Conservation (phyloP, 805 yeast species). For the Metschnikowia gelsemii region DNA sequence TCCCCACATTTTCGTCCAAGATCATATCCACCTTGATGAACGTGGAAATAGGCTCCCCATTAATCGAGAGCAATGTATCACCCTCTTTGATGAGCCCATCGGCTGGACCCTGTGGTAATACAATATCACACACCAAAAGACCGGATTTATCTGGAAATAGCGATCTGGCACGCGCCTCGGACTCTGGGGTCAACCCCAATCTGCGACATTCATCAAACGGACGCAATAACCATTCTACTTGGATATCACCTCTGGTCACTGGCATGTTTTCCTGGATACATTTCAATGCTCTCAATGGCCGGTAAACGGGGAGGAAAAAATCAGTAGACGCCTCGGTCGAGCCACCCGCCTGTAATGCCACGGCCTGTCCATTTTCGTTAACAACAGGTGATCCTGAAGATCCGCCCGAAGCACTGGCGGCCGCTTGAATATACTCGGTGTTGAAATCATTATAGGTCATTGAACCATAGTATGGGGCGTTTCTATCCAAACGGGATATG, state of each 20-base stretch:
- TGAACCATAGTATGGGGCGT: conserved; percentile 91
- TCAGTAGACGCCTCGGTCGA: conserved; percentile 89
- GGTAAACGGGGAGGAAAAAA: conserved; percentile 80
- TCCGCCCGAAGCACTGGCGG: conserved; percentile 95
- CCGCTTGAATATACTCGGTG: conserved; percentile 93
- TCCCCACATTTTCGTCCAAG: conserved; percentile 68
- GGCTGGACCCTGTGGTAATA: conserved; percentile 85
- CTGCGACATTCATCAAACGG: conserved; percentile 92
- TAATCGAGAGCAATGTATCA: conserved; percentile 74
- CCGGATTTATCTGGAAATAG: conserved; percentile 76
- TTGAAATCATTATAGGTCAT: conserved; percentile 89
- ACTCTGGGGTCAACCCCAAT: conserved; percentile 73
- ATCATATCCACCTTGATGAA: conserved; percentile 83
- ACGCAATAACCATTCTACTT: conserved; percentile 81
- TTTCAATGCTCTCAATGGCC: conserved; percentile 77
- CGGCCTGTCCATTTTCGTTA: conserved; percentile 79
- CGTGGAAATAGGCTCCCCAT: conserved; percentile 60
- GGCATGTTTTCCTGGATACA: conserved; percentile 61
- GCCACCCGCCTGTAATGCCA: conserved; percentile 95
- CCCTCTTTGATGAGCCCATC: conserved; percentile 75
- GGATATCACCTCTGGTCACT: conserved; percentile 87
- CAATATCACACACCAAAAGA: conserved; percentile 75
- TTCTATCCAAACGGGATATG: conserved; percentile 81
- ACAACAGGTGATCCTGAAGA: conserved; percentile 97
- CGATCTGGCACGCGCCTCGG: conserved; percentile 67